phyloP scores from a whole-genome alignment of 169 alveolate genomes.

The Cryptosporidium sp. region DNA sequence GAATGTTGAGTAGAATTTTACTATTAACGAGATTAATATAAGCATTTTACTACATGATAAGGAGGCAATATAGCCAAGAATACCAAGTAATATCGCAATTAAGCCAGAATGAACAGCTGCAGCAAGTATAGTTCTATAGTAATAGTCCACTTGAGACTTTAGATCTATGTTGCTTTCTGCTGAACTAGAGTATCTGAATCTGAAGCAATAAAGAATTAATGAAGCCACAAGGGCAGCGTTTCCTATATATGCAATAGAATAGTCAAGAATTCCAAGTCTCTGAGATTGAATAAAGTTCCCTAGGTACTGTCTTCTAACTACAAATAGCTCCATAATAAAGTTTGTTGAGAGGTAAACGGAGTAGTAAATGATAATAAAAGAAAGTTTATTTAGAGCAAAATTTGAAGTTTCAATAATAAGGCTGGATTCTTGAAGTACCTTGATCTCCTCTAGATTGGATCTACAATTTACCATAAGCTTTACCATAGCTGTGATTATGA shows the following conservation, averaged over 20 bases:
- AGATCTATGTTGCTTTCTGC: conserved; percentile 26
- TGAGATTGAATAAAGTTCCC: conserved; percentile 6
- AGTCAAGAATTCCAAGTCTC: conserved; percentile 60
- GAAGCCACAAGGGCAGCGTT: conserved; percentile 30
- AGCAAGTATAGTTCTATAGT: conserved; percentile 38
- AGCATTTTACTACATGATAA: conserved; percentile 67
- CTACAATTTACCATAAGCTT: conserved; percentile 17
- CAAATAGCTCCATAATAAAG: conserved; percentile 21
- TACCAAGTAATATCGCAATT: conserved; percentile 42
- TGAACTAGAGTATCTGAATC: background rate
- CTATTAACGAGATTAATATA: conserved; percentile 18
- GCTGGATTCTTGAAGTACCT: background rate
- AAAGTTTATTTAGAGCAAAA: background rate
- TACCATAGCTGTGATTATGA: conserved; percentile 13
- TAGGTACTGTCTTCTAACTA: conserved; percentile 44
- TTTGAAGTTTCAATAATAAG: background rate
- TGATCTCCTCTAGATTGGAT: background rate
- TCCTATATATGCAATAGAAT: conserved; percentile 51
- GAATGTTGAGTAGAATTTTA: conserved; percentile 60
- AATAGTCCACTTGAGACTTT: conserved; percentile 38
- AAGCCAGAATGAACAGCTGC: conserved; percentile 47
- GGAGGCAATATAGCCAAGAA: conserved; percentile 60
- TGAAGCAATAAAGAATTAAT: conserved; percentile 25
- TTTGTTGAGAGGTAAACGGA: background rate
- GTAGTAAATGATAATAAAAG: background rate